These are phyloP conservation scores for Kwoniella pini DNA, from an alignment of 768 basidiomycete species.

Conservation along the genomic window DNA sequence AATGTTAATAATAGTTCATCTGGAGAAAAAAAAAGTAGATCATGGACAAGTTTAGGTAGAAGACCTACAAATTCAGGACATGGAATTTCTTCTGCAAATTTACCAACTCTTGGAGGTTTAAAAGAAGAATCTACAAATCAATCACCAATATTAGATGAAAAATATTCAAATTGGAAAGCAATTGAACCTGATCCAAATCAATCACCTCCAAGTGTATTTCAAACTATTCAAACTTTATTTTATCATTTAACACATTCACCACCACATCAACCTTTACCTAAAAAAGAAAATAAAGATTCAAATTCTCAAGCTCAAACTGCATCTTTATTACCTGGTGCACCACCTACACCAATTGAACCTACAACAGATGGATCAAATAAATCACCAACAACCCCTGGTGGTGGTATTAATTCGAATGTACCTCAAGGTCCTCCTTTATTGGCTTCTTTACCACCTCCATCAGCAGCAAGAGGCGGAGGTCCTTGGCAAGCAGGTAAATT, in stretches of 20 bases:
- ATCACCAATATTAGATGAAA: conserved; percentile 8
- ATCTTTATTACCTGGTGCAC: conserved; percentile 30
- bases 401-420: conserved; percentile 3
- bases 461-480: conserved; percentile 50
- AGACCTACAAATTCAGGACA: conserved; percentile 23
- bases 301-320: conserved; percentile 41
- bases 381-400: background rate
- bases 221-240: conserved; percentile 91
- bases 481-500: conserved; percentile 52
- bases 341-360: conserved; percentile 4
- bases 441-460: conserved; percentile 47
- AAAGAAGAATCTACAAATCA: conserved; percentile 17
- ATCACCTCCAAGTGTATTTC: conserved; percentile 68
- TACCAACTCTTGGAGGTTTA: conserved; percentile 6
- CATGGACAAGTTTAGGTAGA: conserved; percentile 37
- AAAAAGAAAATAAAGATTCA: conserved; percentile 54
- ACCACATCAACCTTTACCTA: conserved; percentile 64
- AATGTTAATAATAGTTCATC: background rate
- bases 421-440: conserved; percentile 46
- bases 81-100: background rate
- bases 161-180: conserved; percentile 15
- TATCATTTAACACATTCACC: conserved; percentile 62
- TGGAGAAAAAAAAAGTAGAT: conserved; percentile 26
- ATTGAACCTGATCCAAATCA: conserved; percentile 38
- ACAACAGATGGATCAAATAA: background rate